These are phyloP conservation scores for Euphorbia tirucalli DNA, from an alignment of 345 rosid species.

Conservation along the genomic window DNA sequence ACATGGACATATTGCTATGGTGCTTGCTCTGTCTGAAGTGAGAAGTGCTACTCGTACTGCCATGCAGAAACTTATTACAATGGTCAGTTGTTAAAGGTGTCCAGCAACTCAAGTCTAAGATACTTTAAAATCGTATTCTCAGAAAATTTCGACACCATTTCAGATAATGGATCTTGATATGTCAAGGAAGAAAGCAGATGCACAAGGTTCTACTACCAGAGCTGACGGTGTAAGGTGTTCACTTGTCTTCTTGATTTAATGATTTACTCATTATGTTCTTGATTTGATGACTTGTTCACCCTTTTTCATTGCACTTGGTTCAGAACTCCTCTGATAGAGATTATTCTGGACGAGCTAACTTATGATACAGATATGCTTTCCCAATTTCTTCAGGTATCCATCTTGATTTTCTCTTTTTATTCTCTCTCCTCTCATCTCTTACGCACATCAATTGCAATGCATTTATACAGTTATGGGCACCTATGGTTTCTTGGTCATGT, in stretches of 20 bases:
- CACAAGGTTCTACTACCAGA: slow-evolving; percentile 53
- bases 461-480: background rate
- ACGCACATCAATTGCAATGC: background rate
- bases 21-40: slow-evolving; percentile 47
- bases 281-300: slow-evolving; percentile 2
- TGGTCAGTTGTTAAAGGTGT: slow-evolving; percentile 35
- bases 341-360: slow-evolving; percentile 67
- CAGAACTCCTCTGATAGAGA: slow-evolving; percentile 73
- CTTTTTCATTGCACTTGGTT: slow-evolving; percentile 21
- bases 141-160: slow-evolving; percentile 11
- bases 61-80: slow-evolving; percentile 58
- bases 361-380: slow-evolving; percentile 51
- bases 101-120: background rate
- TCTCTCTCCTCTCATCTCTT: background rate
- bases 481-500: background rate
- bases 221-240: slow-evolving; percentile 76
- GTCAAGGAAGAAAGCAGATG: slow-evolving; percentile 64
- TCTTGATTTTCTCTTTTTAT: background rate
- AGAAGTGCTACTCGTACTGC: slow-evolving; percentile 42
- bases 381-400: slow-evolving; percentile 62
- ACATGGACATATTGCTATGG: slow-evolving; percentile 27
- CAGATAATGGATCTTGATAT: slow-evolving; percentile 84
- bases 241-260: slow-evolving; percentile 11
- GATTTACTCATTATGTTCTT: slow-evolving; percentile 7
- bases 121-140: background rate